Evolutionary conservation across 306 rosid genomes (phyloP).

Genomic region (Astragalus glycyphyllos): DNA sequence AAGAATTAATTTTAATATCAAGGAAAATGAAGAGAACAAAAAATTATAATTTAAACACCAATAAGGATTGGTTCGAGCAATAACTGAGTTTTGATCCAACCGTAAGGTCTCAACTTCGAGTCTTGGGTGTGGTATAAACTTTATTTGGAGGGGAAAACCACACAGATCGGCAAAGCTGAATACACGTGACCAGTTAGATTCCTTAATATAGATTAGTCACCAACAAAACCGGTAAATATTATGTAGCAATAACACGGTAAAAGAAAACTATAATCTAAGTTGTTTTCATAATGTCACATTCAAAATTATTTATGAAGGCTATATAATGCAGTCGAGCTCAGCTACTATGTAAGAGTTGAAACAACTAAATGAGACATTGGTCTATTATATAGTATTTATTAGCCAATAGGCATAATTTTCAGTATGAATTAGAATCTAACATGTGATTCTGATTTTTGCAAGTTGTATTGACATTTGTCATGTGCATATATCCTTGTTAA

Average conservation of each 20-base stretch:
- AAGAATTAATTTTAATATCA: not conserved
- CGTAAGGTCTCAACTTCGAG: too few relatives aligned
- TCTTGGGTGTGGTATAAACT: too few relatives aligned
- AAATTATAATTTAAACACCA: not conserved
- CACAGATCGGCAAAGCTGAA: too few relatives aligned
- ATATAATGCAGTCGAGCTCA: slow-evolving; percentile 46
- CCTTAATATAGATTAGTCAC: too few relatives aligned
- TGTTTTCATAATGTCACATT: slow-evolving; percentile 37
- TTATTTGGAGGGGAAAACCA: too few relatives aligned
- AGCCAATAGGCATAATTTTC: not conserved
- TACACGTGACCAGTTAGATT: too few relatives aligned
- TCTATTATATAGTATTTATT: slow-evolving; percentile 6
- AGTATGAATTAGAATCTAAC: slow-evolving; percentile 4
- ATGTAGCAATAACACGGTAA: too few relatives aligned
- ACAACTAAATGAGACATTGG: not conserved
- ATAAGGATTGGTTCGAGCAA: too few relatives aligned
- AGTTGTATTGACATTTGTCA: slow-evolving; percentile 24
- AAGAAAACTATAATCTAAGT: not conserved
- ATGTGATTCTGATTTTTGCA: slow-evolving; percentile 39
- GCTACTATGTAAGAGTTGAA: slow-evolving; percentile 23
- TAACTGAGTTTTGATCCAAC: too few relatives aligned
- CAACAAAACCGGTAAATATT: too few relatives aligned
- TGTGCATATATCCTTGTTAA: slow-evolving; percentile 26
- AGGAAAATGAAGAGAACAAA: not conserved
- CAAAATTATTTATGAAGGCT: slow-evolving; percentile 5